phyloP scores from a whole-genome alignment of 345 rosid species.

The Isatis tinctoria region DNA sequence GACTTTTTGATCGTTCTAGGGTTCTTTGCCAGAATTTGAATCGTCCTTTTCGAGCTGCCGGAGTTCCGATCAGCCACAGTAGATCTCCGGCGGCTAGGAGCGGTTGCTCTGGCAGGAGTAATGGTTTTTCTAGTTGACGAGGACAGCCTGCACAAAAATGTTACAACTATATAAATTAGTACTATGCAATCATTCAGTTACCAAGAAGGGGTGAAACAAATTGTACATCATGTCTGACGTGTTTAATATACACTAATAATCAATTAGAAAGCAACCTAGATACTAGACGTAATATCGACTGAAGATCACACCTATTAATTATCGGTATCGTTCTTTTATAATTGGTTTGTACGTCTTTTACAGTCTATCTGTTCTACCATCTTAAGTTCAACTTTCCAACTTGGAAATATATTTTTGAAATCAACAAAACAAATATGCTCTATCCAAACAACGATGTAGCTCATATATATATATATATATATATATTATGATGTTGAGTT shows the following conservation, averaged over 20 bases:
- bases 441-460: background rate
- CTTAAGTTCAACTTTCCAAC: background rate
- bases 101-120: slow-evolving; percentile 37
- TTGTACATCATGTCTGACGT: background rate
- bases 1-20: slow-evolving; percentile 43
- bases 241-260: background rate
- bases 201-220: background rate
- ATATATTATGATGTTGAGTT: background rate
- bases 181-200: background rate
- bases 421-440: background rate
- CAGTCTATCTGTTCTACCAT: background rate
- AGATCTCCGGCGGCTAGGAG: slow-evolving; percentile 52
- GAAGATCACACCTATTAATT: background rate
- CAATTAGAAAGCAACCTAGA: too few relatives aligned
- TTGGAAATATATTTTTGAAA: background rate
- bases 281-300: too few relatives aligned
- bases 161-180: background rate
- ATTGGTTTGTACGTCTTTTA: background rate
- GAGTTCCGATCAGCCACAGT: slow-evolving; percentile 77
- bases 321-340: background rate
- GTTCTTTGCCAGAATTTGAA: slow-evolving; percentile 73
- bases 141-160: slow-evolving; percentile 44
- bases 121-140: slow-evolving; percentile 23
- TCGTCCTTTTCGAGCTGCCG: slow-evolving; percentile 48
- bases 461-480: too few relatives aligned